Conservation (phyloP, 2,329 filamentous ascomycete genomes). For the Aureobasidium leucospermi region DNA sequence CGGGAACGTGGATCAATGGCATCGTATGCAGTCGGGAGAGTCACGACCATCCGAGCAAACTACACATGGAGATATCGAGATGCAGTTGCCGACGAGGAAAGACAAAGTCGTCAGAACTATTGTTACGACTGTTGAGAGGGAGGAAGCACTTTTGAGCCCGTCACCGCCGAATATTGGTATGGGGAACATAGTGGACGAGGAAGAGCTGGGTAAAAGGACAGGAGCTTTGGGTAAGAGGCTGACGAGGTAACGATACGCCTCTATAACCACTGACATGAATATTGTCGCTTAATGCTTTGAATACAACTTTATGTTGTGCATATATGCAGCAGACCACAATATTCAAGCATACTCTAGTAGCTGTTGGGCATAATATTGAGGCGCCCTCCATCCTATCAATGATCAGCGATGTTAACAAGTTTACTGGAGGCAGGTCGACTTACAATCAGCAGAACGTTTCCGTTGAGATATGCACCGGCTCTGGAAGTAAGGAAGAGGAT, state of each 20-base stretch:
- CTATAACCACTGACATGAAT: no score
- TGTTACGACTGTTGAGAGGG: not conserved
- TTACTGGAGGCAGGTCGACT: not conserved
- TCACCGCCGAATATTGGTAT: not conserved
- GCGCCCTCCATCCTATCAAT: constrained; percentile 49
- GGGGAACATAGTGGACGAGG: not conserved
- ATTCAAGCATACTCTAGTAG: constrained; percentile 31
- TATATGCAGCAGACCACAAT: no score
- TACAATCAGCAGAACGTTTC: constrained; percentile 49
- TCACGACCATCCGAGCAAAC: not conserved
- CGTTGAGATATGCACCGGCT: constrained; percentile 61
- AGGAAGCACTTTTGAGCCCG: not conserved
- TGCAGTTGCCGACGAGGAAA: not conserved
- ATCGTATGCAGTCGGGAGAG: not conserved
- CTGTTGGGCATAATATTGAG: constrained; percentile 48
- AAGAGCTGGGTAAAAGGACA: not conserved
- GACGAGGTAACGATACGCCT: not conserved
- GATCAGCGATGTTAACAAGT: not conserved
- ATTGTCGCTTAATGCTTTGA: no score
- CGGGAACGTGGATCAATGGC: not conserved
- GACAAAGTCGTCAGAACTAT: not conserved
- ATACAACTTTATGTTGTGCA: no score
- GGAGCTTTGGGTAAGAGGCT: not conserved
- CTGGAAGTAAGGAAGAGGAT: constrained; percentile 58
- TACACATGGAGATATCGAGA: not conserved